phyloP scores from a whole-genome alignment of 163 green algal species.

The Chlorella variabilis region DNA sequence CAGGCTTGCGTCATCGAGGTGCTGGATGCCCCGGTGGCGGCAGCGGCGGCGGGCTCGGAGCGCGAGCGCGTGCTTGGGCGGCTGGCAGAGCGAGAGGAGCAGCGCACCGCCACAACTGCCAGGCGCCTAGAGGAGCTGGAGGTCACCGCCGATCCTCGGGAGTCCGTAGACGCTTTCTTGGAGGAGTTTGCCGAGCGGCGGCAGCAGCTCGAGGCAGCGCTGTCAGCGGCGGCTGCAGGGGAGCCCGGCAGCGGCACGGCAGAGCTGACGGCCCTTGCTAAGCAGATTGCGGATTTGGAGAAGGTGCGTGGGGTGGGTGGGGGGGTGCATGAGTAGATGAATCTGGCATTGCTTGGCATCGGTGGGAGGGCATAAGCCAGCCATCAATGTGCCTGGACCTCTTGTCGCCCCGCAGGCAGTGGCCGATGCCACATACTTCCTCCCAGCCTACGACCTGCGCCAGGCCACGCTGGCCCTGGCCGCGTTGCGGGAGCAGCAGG shows the following conservation, averaged over 20 bases:
- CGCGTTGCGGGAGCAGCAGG: slow-evolving; percentile 49
- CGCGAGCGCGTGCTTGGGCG: slow-evolving; percentile 55
- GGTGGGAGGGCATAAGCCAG: too few species aligned
- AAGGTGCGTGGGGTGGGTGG: neutral
- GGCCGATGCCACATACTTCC: slow-evolving; percentile 68
- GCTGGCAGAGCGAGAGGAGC: slow-evolving; percentile 41
- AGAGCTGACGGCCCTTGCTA: neutral
- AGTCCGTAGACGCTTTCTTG: slow-evolving; percentile 50
- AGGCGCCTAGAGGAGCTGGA: slow-evolving; percentile 44
- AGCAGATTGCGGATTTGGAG: neutral
- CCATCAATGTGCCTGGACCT: neutral
- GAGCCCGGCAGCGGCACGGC: neutral
- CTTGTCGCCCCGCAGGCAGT: slow-evolving; percentile 4
- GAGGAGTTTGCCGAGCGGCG: slow-evolving; percentile 34
- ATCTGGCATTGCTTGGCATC: too few species aligned
- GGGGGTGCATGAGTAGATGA: too few species aligned
- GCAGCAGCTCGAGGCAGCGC: slow-evolving; percentile 26
- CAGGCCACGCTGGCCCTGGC: slow-evolving; percentile 47
- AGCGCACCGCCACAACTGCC: slow-evolving; percentile 32
- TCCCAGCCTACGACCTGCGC: slow-evolving; percentile 67
- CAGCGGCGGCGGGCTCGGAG: neutral
- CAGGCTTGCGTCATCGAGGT: slow-evolving; percentile 11
- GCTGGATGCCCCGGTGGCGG: neutral
- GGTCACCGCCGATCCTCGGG: slow-evolving; percentile 35
- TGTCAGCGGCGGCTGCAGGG: neutral